Evolutionary conservation across 2,329 filamentous ascomycete species (phyloP).

Genomic region (Colletotrichum magnum): DNA sequence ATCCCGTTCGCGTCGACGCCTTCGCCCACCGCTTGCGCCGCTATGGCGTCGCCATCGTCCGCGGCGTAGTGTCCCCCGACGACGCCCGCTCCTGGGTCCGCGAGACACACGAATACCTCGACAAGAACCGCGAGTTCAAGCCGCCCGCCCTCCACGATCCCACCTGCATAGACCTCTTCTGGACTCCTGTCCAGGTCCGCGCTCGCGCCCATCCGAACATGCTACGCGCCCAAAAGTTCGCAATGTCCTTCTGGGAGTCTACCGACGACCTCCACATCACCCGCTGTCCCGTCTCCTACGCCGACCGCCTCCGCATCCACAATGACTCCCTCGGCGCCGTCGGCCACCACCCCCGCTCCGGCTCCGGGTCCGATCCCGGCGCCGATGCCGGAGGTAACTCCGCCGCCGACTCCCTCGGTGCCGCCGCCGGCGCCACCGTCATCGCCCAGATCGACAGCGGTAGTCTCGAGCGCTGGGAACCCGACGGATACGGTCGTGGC

Average conservation of each 20-base stretch:
- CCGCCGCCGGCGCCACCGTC: constrained; percentile 61
- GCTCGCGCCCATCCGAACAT: constrained; percentile 56
- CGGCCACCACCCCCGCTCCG: constrained; percentile 16
- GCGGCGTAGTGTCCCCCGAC: constrained; percentile 49
- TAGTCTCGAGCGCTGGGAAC: constrained; percentile 77
- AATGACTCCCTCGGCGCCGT: constrained; percentile 42
- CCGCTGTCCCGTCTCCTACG: constrained; percentile 69
- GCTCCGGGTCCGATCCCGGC: too few species aligned
- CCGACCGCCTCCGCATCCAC: constrained; percentile 72
- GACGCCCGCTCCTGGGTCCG: constrained; percentile 61
- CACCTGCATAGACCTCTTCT: constrained; percentile 80
- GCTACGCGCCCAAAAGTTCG: constrained; percentile 60
- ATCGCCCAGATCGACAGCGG: constrained; percentile 76
- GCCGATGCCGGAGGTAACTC: constrained; percentile 46
- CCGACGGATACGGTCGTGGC: constrained; percentile 69
- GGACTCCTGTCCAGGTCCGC: constrained; percentile 57
- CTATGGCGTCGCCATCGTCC: constrained; percentile 50
- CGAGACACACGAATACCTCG: constrained; percentile 66
- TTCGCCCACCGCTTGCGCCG: constrained; percentile 48
- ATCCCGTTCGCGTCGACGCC: constrained; percentile 43
- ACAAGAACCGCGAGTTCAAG: constrained; percentile 57
- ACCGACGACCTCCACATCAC: constrained; percentile 61
- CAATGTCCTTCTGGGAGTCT: constrained; percentile 67
- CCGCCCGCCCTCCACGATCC: constrained; percentile 74
- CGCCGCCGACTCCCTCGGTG: constrained; percentile 59